Base-by-base conservation (phyloP, 306 rosid species). In the Cyclanthera cordifolia region DNA sequence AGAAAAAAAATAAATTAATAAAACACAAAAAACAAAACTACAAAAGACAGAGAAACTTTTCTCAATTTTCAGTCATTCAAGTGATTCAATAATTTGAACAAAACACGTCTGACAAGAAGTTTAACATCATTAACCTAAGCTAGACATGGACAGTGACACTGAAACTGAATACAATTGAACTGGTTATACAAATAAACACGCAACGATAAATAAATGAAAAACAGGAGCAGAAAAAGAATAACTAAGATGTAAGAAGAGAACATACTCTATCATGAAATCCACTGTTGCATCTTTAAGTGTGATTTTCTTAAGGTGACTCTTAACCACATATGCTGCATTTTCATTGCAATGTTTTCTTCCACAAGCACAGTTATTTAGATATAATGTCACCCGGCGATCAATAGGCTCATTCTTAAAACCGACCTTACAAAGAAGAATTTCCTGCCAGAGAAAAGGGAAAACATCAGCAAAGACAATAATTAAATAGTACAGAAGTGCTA, bases 241-340 rank as follows among this genome's bases (percentile, higher is more conserved):
- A 24, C 16, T 43, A 43, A 41, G 56, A n/a, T 16, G 71, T 27
- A 57, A 21, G 67, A 69, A 71, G 74, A 28, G 74, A 69, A 83
- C 95, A 75, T 89, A 93, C 98, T 93, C 94, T 30, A 93, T 84
- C 81, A 77, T 28, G 76, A 93, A 87, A 71, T 87, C 91, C 1
- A 80, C 79, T 11, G 98, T 89, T 15, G 78, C 71, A 74, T 93
- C 95, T 81, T 89, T 83, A 67, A 93, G 95, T 74, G 83, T 85
- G 79, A 93, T 87, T 87, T 79, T 87, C 65, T 75, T 83, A 77
- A 93, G 77, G 37, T 86, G 96, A 73, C 84, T 86, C 80, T 93
- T 86, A 14, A 93, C 91, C 76, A 64, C 21, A 83, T 82, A 93
- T 11, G 96, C 95, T 0, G 99, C 99, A 53, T 79, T 74, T 78